phyloP scores from a whole-genome alignment of 23 red algal species.

The Cyanidiococcus yangmingshanensis region DNA sequence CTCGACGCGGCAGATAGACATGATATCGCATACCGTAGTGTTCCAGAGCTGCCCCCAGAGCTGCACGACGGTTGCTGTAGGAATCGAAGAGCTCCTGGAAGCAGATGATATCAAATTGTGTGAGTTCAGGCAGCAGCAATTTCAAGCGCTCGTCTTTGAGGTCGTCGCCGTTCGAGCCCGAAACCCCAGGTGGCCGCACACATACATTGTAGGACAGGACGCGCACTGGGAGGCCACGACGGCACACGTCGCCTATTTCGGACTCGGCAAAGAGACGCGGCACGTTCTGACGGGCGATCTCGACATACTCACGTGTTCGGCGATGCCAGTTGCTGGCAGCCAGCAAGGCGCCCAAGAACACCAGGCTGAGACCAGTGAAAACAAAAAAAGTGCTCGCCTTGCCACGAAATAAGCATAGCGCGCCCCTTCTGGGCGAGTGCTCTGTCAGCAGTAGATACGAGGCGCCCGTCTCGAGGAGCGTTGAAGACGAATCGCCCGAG shows the following conservation, averaged over 20 bases:
- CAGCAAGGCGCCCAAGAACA: background rate
- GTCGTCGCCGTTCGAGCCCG: conserved; percentile 32
- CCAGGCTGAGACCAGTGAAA: background rate
- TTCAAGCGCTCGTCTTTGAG: conserved; percentile 32
- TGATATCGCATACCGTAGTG: conserved; percentile 28
- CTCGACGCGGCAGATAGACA: conserved; percentile 25
- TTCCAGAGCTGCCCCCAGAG: conserved; percentile 23
- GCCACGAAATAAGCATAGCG: background rate
- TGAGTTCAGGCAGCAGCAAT: conserved; percentile 22
- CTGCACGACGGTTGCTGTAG: conserved; percentile 32
- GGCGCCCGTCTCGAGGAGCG: background rate
- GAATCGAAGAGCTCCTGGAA: conserved; percentile 56
- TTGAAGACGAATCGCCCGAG: background rate
- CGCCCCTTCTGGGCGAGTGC: background rate
- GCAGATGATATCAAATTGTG: conserved; percentile 44
- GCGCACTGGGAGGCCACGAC: conserved; percentile 23
- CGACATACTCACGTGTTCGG: background rate
- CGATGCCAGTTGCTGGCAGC: background rate
- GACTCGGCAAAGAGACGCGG: background rate
- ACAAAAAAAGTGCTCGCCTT: background rate
- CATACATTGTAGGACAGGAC: conserved; percentile 61
- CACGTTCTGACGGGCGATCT: background rate
- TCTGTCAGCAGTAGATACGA: background rate
- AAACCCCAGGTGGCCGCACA: conserved; percentile 41
- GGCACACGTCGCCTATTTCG: background rate